Evolutionary conservation across 2,329 filamentous ascomycete genomes (phyloP), one percentile per base, ranked within the genome.

Genomic region (Aspergillus costaricaensis): DNA sequence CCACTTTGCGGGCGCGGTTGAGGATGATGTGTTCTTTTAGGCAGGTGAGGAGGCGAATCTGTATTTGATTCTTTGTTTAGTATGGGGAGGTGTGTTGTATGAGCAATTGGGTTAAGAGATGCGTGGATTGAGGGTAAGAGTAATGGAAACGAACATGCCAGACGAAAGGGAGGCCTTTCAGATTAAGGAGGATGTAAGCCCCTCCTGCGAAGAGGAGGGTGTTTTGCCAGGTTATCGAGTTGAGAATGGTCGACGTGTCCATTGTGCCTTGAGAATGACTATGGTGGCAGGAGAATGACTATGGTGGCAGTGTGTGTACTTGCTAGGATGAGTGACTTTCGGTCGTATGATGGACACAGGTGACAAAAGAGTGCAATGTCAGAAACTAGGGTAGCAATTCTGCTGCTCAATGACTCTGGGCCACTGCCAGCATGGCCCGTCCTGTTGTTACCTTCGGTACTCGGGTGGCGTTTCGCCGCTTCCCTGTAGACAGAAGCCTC

Each of bases 141-240:
- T 3, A n/a, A 30, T n/a, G 23, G 39, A n/a, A n/a, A 61, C 50
- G 17, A 25, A 61, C 59, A 36, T 60, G 55, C 61, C 61, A 60
- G 10, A 60, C 55, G 8, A 60, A 57, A 1, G 61, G 61, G 5
- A 62, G 44, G 10, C 54, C 56, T 25, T 62, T 62, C 25, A 50
- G 9, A n/a, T 50, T 50, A 8, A 50, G 25, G 15, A 50, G 25
- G 23, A 50, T 17, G n/a, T 50, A 50, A 3, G 47, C 15, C 15
- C 47, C 47, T 19, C 47, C 47, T 27, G 47, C 47, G 15, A 19
- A n/a, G 15, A 50, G 47, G 25, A 50, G 47, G 47, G 47, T 27
- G 47, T 50, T 50, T 30, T 50, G 47, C 47, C 47, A 50, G 47
- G 47, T 50, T 12, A 50, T 3, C 14, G 23, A 15, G 8, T n/a